Evolutionary conservation across 139 green algal species (phyloP), one percentile per base, ranked within the genome.

Genomic region (Chlamydomonas sp.): DNA sequence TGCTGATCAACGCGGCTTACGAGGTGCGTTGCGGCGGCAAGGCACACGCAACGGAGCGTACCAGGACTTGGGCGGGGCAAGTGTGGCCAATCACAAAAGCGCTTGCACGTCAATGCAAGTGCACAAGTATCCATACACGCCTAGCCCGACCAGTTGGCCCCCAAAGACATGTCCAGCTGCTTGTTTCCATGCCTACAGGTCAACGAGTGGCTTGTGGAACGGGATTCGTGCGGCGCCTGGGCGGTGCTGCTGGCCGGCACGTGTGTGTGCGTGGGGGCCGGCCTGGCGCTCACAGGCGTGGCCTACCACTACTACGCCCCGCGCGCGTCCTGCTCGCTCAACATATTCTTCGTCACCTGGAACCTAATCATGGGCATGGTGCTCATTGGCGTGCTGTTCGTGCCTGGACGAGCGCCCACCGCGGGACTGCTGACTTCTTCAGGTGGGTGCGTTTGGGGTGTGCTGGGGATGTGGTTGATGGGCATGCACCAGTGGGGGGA

Each of bases 261-360:
- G 1, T 5, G 85, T 2, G 1, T 93, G 2, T 49, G 88, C 77
- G 96, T 95, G 31, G 68, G n/a, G 1, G 88, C 90, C 2, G 90
- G 90, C 60, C 68, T 98, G 8, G 90, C 12, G 4, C 84, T 93
- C 15, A 93, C 96, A n/a, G 95, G 92, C 64, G 83, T 96, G 31
- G 49, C 92, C 60, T 98, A 96, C 91, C 77, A 95, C 77, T 96
- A 89, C 85, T 98, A 95, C 73, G 94, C 95, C 3, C 88, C 90
- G 3, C n/a, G 68, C 3, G 76, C 15, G 20, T 88, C 94, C 1
- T 72, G 69, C 9, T 87, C 83, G n/a, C 88, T 96, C 16, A 98
- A 98, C 84, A 94, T 97, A 76, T 96, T 96, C 78, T 97, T 98
- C 86, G 96, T 96, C 86, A 97, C 96, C 1, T 96, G 89, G 80